Conservation (phyloP, 192 early-diverging fungal species). For the Funneliformis mosseae region DNA sequence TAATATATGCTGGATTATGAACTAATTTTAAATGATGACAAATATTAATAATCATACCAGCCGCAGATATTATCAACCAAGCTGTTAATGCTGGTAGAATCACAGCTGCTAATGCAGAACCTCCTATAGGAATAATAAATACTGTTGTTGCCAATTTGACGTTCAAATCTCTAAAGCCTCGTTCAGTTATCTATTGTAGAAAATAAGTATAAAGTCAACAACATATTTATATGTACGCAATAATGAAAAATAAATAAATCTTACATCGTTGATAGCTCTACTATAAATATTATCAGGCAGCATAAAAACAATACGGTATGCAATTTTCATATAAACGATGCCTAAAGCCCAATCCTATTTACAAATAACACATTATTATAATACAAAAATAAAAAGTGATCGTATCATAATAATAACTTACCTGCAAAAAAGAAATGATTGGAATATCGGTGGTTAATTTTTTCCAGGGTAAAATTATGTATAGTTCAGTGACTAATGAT, state of each 20-base stretch:
- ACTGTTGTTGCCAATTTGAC: slow-evolving; percentile 38
- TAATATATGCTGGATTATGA: background rate
- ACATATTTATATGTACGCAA: background rate
- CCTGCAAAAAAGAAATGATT: slow-evolving; percentile 39
- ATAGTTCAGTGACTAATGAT: slow-evolving; percentile 74
- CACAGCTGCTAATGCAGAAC: slow-evolving; percentile 37
- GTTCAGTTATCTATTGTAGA: slow-evolving; percentile 31
- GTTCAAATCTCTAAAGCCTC: slow-evolving; percentile 38
- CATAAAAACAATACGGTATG: slow-evolving; percentile 49
- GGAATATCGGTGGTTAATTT: slow-evolving; percentile 37
- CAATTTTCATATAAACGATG: slow-evolving; percentile 68
- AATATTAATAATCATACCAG: slow-evolving; percentile 36
- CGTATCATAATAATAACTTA: slow-evolving; percentile 26
- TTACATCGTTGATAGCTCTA: slow-evolving; percentile 42
- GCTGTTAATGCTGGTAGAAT: slow-evolving; percentile 45
- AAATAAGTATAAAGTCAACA: background rate
- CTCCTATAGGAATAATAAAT: slow-evolving; percentile 44
- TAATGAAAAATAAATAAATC: background rate
- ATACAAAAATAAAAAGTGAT: background rate
- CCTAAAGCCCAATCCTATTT: slow-evolving; percentile 74
- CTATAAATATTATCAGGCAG: slow-evolving; percentile 51
- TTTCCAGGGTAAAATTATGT: slow-evolving; percentile 65
- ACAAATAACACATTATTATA: background rate
- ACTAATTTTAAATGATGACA: slow-evolving; percentile 4
- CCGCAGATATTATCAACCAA: slow-evolving; percentile 30